Evolutionary conservation across 2,329 filamentous ascomycete species (phyloP), one percentile per base, ranked within the genome.

Genomic region (Coniosporium tulheliwenetii): DNA sequence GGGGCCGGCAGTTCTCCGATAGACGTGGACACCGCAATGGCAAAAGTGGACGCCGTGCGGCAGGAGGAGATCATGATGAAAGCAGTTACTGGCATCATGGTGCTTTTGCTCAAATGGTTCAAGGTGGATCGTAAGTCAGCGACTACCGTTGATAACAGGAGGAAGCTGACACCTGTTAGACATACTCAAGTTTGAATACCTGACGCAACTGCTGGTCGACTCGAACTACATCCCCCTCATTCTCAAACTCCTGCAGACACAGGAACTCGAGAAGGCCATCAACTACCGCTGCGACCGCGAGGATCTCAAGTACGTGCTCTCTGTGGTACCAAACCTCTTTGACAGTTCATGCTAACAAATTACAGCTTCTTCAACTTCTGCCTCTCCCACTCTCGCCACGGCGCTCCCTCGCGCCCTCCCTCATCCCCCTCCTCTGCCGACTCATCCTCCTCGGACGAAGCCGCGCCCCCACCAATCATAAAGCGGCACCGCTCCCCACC

Each of bases 101-200:
- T 98, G 26, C 66, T 94, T n/a, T 62, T 96, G 36, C 58, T 96
- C 45, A 98, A 96, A 61, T 98, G 91, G 91, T 81, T 96, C 52
- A 93, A 94, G 58, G 68, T 93, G 41, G 95, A 86, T 43, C 91
- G 85, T 93, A 67, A 67, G 84, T 37, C 3, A 30, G 5, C 26
- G 16, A 5, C 9, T 37, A 29, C 33, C 37, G n/a, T 14, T 30
- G 37, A 10, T 30, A 13, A 16, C 7, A n/a, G 10, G 10, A 38
- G 13, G 50, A 58, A 42, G 48, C 45, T 42, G 52, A 37, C 10
- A 14, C 36, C 4, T 5, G 26, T 34, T 38, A 93, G 85, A 98
- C 56, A 75, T 96, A 26, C 67, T 98, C 48, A 94, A 95, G 56
- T 95, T 91, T 50, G 91, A 98, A 61, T 96, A 95, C 53, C 66